Conservation (phyloP, 441 rosid species). For the Bocquillonia castaneifolia region DNA sequence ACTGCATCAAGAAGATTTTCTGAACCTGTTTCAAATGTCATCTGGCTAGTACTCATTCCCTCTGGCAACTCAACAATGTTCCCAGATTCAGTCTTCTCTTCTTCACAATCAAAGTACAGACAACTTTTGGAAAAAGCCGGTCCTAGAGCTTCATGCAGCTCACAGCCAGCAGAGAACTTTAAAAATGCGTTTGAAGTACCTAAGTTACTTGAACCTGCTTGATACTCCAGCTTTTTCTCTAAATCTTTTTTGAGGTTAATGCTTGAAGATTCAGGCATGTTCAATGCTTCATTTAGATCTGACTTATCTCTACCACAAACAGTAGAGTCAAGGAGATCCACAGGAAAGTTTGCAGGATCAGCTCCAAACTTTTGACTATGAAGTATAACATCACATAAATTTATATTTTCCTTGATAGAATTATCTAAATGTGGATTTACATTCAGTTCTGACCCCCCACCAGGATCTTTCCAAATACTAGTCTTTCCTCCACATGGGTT, state of each 20-base stretch:
- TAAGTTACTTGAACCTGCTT: constrained; percentile 33
- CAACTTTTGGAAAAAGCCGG: constrained; percentile 50
- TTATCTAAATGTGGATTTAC: constrained; percentile 32
- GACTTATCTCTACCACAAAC: constrained; percentile 30
- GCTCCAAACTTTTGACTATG: constrained; percentile 42
- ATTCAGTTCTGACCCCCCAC: constrained; percentile 30
- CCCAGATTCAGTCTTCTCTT: constrained; percentile 44
- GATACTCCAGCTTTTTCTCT: constrained; percentile 35
- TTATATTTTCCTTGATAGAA: constrained; percentile 28
- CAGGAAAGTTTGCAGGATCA: constrained; percentile 30
- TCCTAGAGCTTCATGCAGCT: constrained; percentile 85
- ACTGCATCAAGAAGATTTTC: constrained; percentile 91
- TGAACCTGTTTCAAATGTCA: constrained; percentile 48
- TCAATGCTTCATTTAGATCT: constrained; percentile 32
- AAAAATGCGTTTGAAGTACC: constrained; percentile 37
- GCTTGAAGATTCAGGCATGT: constrained; percentile 38
- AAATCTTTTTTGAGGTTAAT: constrained; percentile 32
- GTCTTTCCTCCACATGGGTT: constrained; percentile 35
- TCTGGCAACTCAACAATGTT: constrained; percentile 41
- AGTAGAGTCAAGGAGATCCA: constrained; percentile 37
- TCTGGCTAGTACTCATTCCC: constrained; percentile 53
- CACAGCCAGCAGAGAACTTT: constrained; percentile 62
- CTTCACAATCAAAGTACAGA: constrained; percentile 36
- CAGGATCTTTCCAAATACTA: constrained; percentile 37
- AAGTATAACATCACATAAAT: constrained; percentile 35